phyloP scores from a whole-genome alignment of 306 rosid genomes.

The Fragaria ananassa region DNA sequence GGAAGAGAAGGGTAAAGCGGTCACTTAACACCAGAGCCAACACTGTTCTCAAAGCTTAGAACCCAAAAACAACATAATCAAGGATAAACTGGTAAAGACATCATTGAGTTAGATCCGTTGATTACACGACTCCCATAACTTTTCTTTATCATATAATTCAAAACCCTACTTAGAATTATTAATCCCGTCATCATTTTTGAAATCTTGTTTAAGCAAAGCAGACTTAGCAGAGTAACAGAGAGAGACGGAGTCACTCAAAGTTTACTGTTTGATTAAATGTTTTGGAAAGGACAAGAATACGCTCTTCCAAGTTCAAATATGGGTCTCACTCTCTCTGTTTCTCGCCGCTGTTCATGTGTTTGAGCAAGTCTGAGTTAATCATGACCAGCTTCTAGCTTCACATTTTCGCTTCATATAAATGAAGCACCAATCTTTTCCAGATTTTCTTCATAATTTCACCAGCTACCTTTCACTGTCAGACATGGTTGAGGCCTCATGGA shows the following conservation, averaged over 20 bases:
- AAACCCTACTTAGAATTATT: slow-evolving; percentile 4
- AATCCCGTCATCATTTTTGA: slow-evolving; percentile 16
- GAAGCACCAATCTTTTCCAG: slow-evolving; percentile 14
- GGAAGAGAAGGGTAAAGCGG: slow-evolving; percentile 12
- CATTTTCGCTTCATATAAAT: slow-evolving; percentile 22
- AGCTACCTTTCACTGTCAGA: slow-evolving; percentile 36
- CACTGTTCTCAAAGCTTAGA: neutral
- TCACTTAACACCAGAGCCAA: neutral
- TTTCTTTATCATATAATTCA: slow-evolving; percentile 27
- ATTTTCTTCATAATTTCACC: slow-evolving; percentile 11
- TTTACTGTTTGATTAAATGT: neutral
- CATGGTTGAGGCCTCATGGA: slow-evolving; percentile 72
- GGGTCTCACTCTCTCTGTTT: neutral
- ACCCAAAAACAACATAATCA: slow-evolving; percentile 9
- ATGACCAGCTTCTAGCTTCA: slow-evolving; percentile 23
- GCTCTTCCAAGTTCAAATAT: slow-evolving; percentile 17
- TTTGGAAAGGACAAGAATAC: slow-evolving; percentile 1
- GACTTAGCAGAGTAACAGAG: slow-evolving; percentile 18
- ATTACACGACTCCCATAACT: slow-evolving; percentile 37
- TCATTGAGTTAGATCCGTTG: slow-evolving; percentile 34
- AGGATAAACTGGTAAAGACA: slow-evolving; percentile 27
- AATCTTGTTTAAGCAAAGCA: slow-evolving; percentile 28
- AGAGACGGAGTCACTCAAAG: neutral
- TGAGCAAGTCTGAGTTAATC: slow-evolving; percentile 35
- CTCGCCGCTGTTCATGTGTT: slow-evolving; percentile 39